Evolutionary conservation across 2,329 filamentous ascomycete genomes (phyloP).

Genomic region (Mycosphaerella sp.): DNA sequence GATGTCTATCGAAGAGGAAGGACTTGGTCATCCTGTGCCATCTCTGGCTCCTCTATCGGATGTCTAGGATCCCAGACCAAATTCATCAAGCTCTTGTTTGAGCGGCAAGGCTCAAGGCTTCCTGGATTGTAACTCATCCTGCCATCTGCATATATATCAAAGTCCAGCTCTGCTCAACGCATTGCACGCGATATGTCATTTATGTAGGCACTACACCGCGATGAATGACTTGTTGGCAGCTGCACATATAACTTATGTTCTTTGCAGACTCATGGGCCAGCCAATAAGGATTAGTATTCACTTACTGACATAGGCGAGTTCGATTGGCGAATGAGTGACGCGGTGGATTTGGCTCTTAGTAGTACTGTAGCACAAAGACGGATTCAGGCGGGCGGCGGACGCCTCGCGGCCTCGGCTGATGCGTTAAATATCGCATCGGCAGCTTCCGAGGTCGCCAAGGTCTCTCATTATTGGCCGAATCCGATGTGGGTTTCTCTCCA

Average conservation of each 20-base stretch:
- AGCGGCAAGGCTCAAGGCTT: background rate
- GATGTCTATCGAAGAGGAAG: slow-evolving; percentile 25
- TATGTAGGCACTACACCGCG: background rate
- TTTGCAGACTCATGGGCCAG: too few species aligned
- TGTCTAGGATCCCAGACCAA: background rate
- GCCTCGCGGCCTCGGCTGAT: too few species aligned
- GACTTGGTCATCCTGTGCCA: slow-evolving; percentile 14
- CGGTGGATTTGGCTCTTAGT: too few species aligned
- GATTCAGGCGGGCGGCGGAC: too few species aligned
- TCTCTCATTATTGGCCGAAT: too few species aligned
- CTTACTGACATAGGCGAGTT: too few species aligned
- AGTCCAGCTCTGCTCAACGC: background rate
- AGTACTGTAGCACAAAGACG: too few species aligned
- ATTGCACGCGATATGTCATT: slow-evolving; percentile 1
- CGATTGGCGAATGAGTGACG: too few species aligned
- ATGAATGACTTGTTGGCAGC: background rate
- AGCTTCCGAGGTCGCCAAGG: too few species aligned
- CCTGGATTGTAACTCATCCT: background rate
- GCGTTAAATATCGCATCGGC: too few species aligned
- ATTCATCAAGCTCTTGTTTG: slow-evolving; percentile 1
- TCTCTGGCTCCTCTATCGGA: background rate
- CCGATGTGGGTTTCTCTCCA: too few species aligned
- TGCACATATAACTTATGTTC: slow-evolving; percentile 2
- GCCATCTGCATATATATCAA: background rate
- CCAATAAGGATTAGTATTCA: too few species aligned